phyloP scores from a whole-genome alignment of 2,329 filamentous ascomycete species.

The Aspergillus uvarum region DNA sequence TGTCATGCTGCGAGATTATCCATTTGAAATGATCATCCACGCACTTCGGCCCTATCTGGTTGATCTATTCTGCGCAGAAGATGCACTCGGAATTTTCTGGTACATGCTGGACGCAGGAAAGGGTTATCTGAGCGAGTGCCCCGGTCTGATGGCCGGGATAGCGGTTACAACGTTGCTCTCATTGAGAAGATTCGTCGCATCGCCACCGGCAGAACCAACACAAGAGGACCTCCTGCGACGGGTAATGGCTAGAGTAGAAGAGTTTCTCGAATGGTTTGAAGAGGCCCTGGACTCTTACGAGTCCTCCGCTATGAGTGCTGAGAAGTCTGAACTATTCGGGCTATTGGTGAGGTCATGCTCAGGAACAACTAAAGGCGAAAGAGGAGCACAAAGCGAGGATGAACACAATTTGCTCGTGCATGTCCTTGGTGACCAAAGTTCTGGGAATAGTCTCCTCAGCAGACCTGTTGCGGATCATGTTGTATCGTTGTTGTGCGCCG shows the following conservation, averaged over 20 bases:
- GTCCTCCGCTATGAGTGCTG: constrained; percentile 51
- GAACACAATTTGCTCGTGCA: constrained; percentile 79
- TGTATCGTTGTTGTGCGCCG: constrained; percentile 61
- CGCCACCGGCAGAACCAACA: constrained; percentile 73
- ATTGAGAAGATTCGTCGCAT: constrained; percentile 71
- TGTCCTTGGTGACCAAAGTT: constrained; percentile 71
- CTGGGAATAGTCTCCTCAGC: constrained; percentile 66
- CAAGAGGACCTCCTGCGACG: constrained; percentile 79
- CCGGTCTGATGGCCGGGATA: constrained; percentile 79
- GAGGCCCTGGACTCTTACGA: constrained; percentile 65
- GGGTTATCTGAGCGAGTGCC: constrained; percentile 61
- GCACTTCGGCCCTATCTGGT: constrained; percentile 75
- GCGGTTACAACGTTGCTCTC: constrained; percentile 77
- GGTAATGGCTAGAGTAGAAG: constrained; percentile 72
- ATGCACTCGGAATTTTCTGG: constrained; percentile 80
- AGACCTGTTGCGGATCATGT: constrained; percentile 56
- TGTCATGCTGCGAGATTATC: constrained; percentile 73
- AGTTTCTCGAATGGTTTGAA: constrained; percentile 77
- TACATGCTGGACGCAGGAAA: constrained; percentile 74
- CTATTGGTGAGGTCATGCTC: constrained; percentile 69
- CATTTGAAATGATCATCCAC: constrained; percentile 85
- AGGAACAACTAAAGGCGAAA: constrained; percentile 66
- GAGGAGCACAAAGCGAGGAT: constrained; percentile 66
- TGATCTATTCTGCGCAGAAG: constrained; percentile 84
- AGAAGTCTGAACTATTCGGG: constrained; percentile 59